Evolutionary conservation across 1,284 basidiomycete species (phyloP), one percentile per base, ranked within the genome.

Genomic region (Tilletiopsis washingtonensis): DNA sequence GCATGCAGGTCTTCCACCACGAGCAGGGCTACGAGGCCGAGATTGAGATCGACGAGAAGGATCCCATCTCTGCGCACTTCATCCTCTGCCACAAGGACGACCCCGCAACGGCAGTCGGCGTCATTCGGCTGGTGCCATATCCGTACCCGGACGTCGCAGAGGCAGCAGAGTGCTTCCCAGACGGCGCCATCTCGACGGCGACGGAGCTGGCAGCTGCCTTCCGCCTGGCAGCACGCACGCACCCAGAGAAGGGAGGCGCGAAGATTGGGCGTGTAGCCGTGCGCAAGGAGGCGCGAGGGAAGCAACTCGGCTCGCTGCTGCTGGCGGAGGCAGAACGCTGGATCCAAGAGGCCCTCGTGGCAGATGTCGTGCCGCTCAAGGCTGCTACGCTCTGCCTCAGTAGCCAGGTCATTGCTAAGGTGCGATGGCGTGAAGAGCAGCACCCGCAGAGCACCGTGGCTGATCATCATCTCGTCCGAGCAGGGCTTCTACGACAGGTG

Each of bases 1-100:
- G 49, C 11, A 7, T 39, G 6, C 6, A 32, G 23, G 49, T 51
- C 2, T 51, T 51, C 40, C 38, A 41, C 34, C 9, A 27, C 12
- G 49, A 51, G 40, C 49, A 51, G 23, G 43, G 43, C 1, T 51
- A 47, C 41, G 37, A 44, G 20, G 24, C n/a, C 3, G 49, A 51
- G n/a, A 41, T 38, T 4, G 49, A 51, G 38, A 25, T 47, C 3
- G 32, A 45, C 34, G 4, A 38, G 34, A 34, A 21, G 5, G 40
- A 40, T 24, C 26, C 45, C 3, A n/a, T 27, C 20, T 20, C 40
- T 23, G 24, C 38, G 11, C 37, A 29, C 5, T 41, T 29, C 29
- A 11, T 47, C 24, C 27, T 32, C 32, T 14, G 9, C 26, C 29
- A n/a, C n/a, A 32, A n/a, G n/a, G 45, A 44, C 32, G 32, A 50